phyloP scores from a whole-genome alignment of 2,329 filamentous ascomycete genomes.

The Ceratocystis cacaofunesta region DNA sequence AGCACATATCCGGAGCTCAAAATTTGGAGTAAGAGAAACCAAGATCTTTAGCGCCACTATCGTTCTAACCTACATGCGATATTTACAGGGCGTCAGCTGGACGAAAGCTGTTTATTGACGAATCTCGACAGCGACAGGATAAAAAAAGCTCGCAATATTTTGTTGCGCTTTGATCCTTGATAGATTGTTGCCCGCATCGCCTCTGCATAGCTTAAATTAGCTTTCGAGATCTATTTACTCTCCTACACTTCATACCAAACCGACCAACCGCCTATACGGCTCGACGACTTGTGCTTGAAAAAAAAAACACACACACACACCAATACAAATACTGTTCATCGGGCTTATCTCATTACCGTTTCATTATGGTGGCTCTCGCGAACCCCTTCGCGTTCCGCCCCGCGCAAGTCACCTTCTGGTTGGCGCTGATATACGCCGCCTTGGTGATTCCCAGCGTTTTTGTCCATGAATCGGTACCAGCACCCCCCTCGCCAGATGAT shows the following conservation, averaged over 20 bases:
- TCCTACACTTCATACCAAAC: too few relatives aligned
- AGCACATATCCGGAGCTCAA: not conserved
- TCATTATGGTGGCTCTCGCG: slow-evolving; percentile 8
- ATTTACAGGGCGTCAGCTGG: not conserved
- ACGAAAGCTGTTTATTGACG: not conserved
- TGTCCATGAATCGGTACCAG: slow-evolving; percentile 54
- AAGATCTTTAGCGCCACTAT: not conserved
- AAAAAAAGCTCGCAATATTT: not conserved
- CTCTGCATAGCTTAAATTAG: not conserved
- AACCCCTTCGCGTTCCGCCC: slow-evolving; percentile 65
- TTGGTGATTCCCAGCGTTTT: slow-evolving; percentile 57
- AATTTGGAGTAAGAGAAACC: not conserved
- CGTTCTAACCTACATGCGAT: not conserved
- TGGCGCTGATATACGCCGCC: slow-evolving; percentile 60
- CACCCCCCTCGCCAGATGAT: slow-evolving; percentile 44
- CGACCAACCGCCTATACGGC: not conserved
- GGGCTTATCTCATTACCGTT: not conserved
- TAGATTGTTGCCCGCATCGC: not conserved
- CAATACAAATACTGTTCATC: not conserved
- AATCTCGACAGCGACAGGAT: not conserved
- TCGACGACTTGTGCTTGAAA: not conserved
- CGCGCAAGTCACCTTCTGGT: slow-evolving; percentile 67
- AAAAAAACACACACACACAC: too few relatives aligned
- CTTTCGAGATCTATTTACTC: not conserved
- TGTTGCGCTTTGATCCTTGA: not conserved